phyloP scores from a whole-genome alignment of 2,329 filamentous ascomycete genomes.

The Cladosporium austrohemisphaericum region DNA sequence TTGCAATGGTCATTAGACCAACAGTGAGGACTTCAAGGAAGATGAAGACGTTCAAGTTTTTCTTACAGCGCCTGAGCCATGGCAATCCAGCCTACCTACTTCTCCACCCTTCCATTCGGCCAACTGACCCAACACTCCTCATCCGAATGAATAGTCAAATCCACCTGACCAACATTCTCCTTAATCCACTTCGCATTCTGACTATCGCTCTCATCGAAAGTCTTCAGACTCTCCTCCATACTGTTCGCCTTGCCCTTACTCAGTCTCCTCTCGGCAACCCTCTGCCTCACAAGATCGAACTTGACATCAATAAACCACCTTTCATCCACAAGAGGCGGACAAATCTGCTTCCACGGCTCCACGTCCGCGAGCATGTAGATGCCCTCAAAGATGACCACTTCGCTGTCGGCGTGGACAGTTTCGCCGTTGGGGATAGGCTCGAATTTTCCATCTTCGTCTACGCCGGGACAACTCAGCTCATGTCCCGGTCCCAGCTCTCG shows the following conservation, averaged over 20 bases:
- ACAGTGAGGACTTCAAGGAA: too few species aligned
- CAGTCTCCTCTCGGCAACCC: slow-evolving; percentile 35
- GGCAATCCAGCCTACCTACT: background rate
- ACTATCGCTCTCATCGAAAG: slow-evolving; percentile 10
- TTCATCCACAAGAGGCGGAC: slow-evolving; percentile 36
- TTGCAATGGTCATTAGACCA: too few species aligned
- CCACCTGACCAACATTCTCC: slow-evolving; percentile 1
- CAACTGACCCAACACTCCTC: slow-evolving; percentile 8
- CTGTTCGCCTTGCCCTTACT: slow-evolving; percentile 6
- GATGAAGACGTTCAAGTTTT: too few species aligned
- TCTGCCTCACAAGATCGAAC: slow-evolving; percentile 32
- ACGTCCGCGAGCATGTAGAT: slow-evolving; percentile 32
- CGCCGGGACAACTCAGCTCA: slow-evolving; percentile 1
- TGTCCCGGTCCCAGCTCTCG: slow-evolving; percentile 9
- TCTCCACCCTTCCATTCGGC: slow-evolving; percentile 8
- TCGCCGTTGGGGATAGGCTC: slow-evolving; percentile 10
- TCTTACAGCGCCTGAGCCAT: background rate
- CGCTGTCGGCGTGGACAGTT: background rate
- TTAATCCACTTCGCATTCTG: slow-evolving; percentile 8
- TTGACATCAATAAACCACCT: slow-evolving; percentile 42
- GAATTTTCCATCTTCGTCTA: slow-evolving; percentile 7
- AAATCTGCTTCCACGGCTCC: slow-evolving; percentile 34
- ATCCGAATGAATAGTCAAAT: slow-evolving; percentile 8
- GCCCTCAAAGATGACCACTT: slow-evolving; percentile 22
- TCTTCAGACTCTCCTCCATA: slow-evolving; percentile 14